Evolutionary conservation across 169 alveolate genomes (phyloP), one percentile per base, ranked within the genome.

Genomic region (Plasmodium gaboni): DNA sequence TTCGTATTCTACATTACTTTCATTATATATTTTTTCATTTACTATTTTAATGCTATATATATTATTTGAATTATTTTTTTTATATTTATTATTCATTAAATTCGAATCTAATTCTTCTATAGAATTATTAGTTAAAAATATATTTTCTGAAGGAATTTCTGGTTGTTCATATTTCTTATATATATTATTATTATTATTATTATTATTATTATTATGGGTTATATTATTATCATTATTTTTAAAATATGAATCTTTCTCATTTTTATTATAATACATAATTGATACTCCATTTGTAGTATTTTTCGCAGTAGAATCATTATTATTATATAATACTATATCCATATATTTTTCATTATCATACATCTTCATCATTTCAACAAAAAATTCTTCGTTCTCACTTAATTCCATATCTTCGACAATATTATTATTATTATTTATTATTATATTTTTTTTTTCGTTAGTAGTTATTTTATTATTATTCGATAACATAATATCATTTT

Each of bases 341-440:
- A 42, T 46, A 78, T 57, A 51, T 17, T 17, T 78, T 64, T 10
- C 51, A 74, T 50, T 32, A 1, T 57, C 72, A 74, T 42, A 74
- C n/a, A 22, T 38, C 44, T 42, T 55, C 53, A 32, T 51, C 28
- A 80, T 22, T 19, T 80, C 67, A 19, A 68, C 24, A 38, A 67
- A 80, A 80, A 80, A 80, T 57, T 80, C 90, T 80, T 68, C 85
- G 51, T 80, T 80, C 61, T 80, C 90, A 68, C 90, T 80, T 57
- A 80, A 50, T 42, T 53, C 7, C 17, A 51, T 22, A 55, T 80
- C 90, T 53, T 80, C 83, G 3, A 2, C 15, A 7, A 42, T 67
- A 38, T 32, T 32, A 46, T 80, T 68, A 13, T 26, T 26, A 26
- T 32, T 32, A 32, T 32, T 32, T 4, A 4, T 32, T 32, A 32